A percentile compares a stretch with the other conserved stretches of the same genome.
Conservation (phyloP, 164 flowering plant species). For the Piper longum region DNA sequence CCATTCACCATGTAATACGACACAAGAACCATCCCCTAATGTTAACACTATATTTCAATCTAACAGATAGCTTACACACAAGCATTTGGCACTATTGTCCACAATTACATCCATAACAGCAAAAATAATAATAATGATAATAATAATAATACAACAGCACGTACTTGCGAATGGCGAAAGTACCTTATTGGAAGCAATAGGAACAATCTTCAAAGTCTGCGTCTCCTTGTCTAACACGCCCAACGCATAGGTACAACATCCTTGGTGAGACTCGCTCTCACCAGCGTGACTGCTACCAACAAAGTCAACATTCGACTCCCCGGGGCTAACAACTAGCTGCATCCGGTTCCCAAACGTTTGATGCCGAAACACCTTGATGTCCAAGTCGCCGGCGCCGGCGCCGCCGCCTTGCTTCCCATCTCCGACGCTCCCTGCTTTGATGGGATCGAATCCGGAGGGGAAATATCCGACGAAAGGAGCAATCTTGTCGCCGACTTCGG, state of each 20-base stretch:
- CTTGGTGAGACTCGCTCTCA: constrained; percentile 42
- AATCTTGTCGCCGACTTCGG: constrained; percentile 2
- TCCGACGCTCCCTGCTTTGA: background rate
- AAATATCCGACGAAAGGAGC: constrained; percentile 11
- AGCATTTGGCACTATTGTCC: too few relatives aligned
- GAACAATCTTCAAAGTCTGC: constrained; percentile 45
- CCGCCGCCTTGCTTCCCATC: background rate
- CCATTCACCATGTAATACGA: too few relatives aligned
- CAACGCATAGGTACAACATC: constrained; percentile 41
- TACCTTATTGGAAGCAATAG: constrained; percentile 76
- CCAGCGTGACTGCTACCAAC: constrained; percentile 65
- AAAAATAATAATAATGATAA: too few relatives aligned
- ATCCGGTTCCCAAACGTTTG: background rate
- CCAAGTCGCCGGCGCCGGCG: background rate
- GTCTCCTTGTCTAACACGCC: constrained; percentile 66
- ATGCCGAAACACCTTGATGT: constrained; percentile 6
- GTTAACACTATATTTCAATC: too few relatives aligned
- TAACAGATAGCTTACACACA: too few relatives aligned
- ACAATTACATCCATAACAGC: too few relatives aligned
- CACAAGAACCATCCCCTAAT: too few relatives aligned
- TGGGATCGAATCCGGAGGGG: constrained; percentile 11
- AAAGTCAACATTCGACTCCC: constrained; percentile 31
- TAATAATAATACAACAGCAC: background rate
- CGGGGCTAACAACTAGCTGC: constrained; percentile 55
- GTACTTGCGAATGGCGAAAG: background rate